phyloP scores from a whole-genome alignment of 1,284 basidiomycete genomes.

The Gomphus sp. region DNA sequence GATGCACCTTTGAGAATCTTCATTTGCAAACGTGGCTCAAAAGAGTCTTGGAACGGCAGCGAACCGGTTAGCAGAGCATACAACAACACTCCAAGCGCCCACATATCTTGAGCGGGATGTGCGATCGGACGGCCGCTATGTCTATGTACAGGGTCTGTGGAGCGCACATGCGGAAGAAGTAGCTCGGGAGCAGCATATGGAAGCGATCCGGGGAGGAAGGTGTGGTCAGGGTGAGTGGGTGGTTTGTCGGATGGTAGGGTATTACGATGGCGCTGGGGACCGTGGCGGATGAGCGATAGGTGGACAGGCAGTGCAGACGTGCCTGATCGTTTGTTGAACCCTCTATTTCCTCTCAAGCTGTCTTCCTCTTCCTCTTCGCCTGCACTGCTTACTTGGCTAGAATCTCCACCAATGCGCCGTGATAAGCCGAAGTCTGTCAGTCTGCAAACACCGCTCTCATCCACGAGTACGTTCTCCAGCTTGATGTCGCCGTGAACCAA shows the following conservation, averaged over 20 bases:
- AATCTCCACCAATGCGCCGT: conserved; percentile 37
- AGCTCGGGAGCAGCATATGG: conserved; percentile 85
- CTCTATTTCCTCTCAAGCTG: conserved; percentile 10
- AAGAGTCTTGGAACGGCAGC: conserved; percentile 79
- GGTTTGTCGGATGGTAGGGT: conserved; percentile 39
- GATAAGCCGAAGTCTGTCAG: conserved; percentile 84
- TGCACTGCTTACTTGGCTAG: conserved; percentile 5
- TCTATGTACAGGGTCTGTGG: conserved; percentile 18
- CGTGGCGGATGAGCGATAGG: conserved; percentile 27
- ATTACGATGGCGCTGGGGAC: conserved; percentile 42
- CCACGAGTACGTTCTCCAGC: conserved; percentile 92
- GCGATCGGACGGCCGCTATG: conserved; percentile 15
- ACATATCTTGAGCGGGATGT: conserved; percentile 80
- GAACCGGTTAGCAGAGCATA: conserved; percentile 74
- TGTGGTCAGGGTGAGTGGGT: conserved; percentile 16
- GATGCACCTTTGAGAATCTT: conserved; percentile 76
- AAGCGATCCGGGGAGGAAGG: conserved; percentile 75
- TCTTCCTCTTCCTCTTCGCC: conserved; percentile 34
- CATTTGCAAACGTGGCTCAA: conserved; percentile 83
- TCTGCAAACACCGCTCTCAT: conserved; percentile 72
- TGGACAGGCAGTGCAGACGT: conserved; percentile 22
- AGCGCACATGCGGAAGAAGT: conserved; percentile 32
- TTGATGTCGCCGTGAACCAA: conserved; percentile 92
- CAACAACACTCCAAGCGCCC: conserved; percentile 86
- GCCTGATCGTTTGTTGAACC: conserved; percentile 17